Conservation (phyloP, 768 basidiomycete species). For the Phanerodontia chrysosporium region DNA sequence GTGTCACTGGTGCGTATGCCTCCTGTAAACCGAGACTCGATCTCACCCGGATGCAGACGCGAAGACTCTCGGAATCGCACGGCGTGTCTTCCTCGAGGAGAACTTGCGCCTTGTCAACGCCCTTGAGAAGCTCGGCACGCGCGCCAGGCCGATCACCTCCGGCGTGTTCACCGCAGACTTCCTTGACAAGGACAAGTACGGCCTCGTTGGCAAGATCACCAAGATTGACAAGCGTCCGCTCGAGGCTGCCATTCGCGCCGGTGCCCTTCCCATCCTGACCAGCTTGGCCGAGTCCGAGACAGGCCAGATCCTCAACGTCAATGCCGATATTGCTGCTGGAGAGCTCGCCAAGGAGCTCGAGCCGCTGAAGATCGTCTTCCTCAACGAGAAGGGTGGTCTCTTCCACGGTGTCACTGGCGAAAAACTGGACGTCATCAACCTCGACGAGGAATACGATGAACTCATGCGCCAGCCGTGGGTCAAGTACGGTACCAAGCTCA, state of each 20-base stretch:
- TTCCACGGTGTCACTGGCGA: constrained; percentile 97
- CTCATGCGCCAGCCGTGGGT: constrained; percentile 99
- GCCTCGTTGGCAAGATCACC: constrained; percentile 93
- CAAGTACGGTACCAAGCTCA: constrained; percentile 98
- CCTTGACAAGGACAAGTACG: constrained; percentile 92
- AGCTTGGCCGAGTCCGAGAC: constrained; percentile 91
- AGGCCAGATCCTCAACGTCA: constrained; percentile 99
- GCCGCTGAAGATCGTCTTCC: constrained; percentile 96
- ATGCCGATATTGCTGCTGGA: constrained; percentile 97
- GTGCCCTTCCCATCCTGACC: constrained; percentile 93
- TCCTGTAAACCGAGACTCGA: no score
- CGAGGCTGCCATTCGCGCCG: constrained; percentile 94
- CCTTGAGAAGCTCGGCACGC: constrained; percentile 90
- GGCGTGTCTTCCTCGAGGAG: constrained; percentile 95
- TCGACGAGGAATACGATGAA: constrained; percentile 97
- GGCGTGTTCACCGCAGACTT: constrained; percentile 98
- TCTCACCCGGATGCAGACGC: constrained; percentile 38
- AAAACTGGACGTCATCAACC: constrained; percentile 93
- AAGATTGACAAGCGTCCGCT: constrained; percentile 93
- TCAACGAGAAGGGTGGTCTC: constrained; percentile 97
- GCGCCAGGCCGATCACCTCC: constrained; percentile 95
- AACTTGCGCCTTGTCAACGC: constrained; percentile 93
- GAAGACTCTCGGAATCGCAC: constrained; percentile 91
- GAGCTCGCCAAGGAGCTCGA: constrained; percentile 97
- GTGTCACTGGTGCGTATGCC: constrained; percentile 60